These are phyloP conservation scores for Paracoccidioides lutzii DNA, from an alignment of 2,329 filamentous ascomycete genomes.

Conservation along the genomic window DNA sequence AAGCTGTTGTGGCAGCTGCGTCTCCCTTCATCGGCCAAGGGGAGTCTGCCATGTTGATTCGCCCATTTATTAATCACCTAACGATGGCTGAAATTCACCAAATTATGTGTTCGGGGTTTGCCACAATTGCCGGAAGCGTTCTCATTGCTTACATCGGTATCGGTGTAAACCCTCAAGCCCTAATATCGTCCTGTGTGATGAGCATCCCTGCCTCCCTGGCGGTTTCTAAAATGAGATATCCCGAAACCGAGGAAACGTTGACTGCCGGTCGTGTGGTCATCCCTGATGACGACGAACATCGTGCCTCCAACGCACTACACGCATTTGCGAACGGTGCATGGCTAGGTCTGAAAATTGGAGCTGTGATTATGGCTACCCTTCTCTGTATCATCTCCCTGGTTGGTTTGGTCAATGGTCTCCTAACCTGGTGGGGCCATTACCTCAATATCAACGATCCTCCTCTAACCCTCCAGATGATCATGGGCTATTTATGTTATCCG, in stretches of 20 bases:
- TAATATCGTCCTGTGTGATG: conserved; percentile 91
- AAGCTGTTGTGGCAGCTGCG: conserved; percentile 85
- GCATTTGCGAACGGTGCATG: conserved; percentile 75
- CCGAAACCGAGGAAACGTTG: conserved; percentile 73
- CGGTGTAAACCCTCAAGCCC: conserved; percentile 69
- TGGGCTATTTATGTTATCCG: conserved; percentile 67
- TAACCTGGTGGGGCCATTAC: conserved; percentile 76
- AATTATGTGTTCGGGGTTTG: conserved; percentile 84
- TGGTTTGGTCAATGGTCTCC: conserved; percentile 58
- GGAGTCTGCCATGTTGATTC: conserved; percentile 85
- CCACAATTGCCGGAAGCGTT: conserved; percentile 80
- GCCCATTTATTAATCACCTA: conserved; percentile 71
- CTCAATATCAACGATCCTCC: conserved; percentile 56
- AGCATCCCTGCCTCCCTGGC: conserved; percentile 84
- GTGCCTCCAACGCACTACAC: conserved; percentile 65
- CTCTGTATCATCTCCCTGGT: conserved; percentile 72
- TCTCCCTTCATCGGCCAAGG: conserved; percentile 92
- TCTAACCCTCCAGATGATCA: conserved; percentile 61
- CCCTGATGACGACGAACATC: conserved; percentile 58
- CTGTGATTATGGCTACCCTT: conserved; percentile 67
- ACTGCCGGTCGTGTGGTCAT: conserved; percentile 71
- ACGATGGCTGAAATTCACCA: conserved; percentile 84
- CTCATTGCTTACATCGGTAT: conserved; percentile 75
- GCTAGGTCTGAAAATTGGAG: conserved; percentile 75
- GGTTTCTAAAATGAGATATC: conserved; percentile 78